phyloP scores from a whole-genome alignment of 2,329 filamentous ascomycete species.

The Claviceps fusiformis region DNA sequence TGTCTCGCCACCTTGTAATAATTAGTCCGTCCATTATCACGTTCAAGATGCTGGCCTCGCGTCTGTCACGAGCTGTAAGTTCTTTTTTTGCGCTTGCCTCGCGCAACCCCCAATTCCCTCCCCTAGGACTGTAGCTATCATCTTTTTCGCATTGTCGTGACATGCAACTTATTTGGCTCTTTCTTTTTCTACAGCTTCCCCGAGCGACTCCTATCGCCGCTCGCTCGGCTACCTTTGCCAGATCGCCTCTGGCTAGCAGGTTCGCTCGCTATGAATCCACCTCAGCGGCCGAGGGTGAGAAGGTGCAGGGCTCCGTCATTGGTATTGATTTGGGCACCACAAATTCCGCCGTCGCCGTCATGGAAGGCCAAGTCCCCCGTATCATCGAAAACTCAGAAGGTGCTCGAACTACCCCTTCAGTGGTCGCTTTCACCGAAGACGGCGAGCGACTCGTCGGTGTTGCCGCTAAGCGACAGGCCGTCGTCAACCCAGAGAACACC shows the following conservation, averaged over 20 bases:
- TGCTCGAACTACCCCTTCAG: constrained; percentile 51
- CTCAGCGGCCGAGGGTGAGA: constrained; percentile 43
- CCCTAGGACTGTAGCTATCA: neutral
- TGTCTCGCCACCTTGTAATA: constrained; percentile 18
- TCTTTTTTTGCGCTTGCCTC: constrained; percentile 13
- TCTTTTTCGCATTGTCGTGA: neutral
- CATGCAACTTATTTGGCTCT: constrained; percentile 11
- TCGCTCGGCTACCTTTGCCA: constrained; percentile 52
- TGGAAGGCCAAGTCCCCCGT: constrained; percentile 90
- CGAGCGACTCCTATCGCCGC: constrained; percentile 57
- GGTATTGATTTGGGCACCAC: constrained; percentile 98
- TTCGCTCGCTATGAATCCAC: constrained; percentile 70
- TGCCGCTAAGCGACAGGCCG: constrained; percentile 92
- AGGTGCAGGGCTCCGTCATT: constrained; percentile 91
- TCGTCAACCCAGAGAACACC: constrained; percentile 97
- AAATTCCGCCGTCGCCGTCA: constrained; percentile 92
- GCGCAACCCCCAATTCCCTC: neutral
- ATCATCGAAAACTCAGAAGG: constrained; percentile 98
- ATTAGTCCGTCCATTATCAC: constrained; percentile 19
- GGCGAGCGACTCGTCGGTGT: constrained; percentile 95
- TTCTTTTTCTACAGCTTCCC: constrained; percentile 46
- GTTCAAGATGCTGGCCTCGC: constrained; percentile 57
- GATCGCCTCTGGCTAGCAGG: constrained; percentile 56
- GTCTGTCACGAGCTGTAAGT: constrained; percentile 64
- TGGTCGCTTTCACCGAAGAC: constrained; percentile 90